Percentiles rank a stretch among this genome's conserved stretches.
Evolutionary conservation across 139 green algal species (phyloP).

Genomic region (Closterium sp.): DNA sequence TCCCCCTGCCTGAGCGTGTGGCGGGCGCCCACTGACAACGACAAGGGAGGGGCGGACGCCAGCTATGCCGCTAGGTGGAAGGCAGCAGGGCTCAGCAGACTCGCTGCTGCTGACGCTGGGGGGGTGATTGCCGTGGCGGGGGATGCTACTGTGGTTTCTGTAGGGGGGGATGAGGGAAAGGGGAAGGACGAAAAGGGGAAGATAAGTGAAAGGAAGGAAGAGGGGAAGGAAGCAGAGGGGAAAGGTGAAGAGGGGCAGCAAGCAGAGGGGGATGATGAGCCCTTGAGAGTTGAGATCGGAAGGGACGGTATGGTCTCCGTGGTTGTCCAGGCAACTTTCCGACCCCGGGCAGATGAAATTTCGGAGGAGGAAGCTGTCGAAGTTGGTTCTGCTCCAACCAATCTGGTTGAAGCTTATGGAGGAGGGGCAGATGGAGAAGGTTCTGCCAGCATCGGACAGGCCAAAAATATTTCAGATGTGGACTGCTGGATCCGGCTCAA

Average conservation of each 20-base stretch:
- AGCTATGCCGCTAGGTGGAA: slow-evolving; percentile 29
- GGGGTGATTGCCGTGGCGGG: not conserved
- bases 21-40: slow-evolving; percentile 48
- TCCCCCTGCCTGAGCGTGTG: not conserved
- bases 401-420: slow-evolving; percentile 4
- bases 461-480: not conserved
- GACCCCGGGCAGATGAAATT: not conserved
- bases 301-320: not conserved
- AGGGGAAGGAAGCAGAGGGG: not conserved
- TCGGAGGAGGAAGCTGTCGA: not conserved
- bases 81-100: slow-evolving; percentile 8
- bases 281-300: not conserved
- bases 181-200: not conserved
- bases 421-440: not conserved
- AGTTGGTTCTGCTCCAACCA: not conserved
- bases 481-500: not conserved
- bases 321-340: not conserved
- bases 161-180: not conserved
- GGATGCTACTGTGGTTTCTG: not conserved
- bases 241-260: not conserved
- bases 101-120: slow-evolving; percentile 4
- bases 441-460: not conserved
- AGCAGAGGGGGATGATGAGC: not conserved
- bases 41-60: slow-evolving; percentile 28
- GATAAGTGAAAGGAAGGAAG: not conserved